Percentiles rank a stretch among this genome's conserved stretches.
phyloP scores from a whole-genome alignment of 2,329 filamentous ascomycete genomes.

The Cryphonectria carpinicola region DNA sequence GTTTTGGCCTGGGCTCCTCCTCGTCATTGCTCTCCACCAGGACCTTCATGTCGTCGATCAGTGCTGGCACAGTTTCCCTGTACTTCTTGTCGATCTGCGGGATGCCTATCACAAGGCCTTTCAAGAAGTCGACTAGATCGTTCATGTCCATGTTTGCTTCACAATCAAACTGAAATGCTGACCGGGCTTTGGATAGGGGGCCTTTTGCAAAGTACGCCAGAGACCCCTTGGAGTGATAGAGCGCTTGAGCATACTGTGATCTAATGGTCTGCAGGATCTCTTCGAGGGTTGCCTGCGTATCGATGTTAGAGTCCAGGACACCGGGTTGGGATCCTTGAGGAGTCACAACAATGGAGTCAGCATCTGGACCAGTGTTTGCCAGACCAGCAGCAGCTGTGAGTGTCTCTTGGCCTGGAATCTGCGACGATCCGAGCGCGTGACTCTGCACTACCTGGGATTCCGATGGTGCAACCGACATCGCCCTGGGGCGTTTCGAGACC shows the following conservation, averaged over 20 bases:
- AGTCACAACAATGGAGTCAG: not conserved
- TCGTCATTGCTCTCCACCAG: conserved; percentile 60
- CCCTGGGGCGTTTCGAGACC: conserved; percentile 56
- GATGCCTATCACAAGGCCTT: conserved; percentile 67
- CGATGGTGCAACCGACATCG: conserved; percentile 47
- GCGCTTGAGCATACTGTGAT: conserved; percentile 60
- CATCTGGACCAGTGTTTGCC: not conserved
- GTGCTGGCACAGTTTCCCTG: conserved; percentile 67
- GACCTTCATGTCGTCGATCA: conserved; percentile 62
- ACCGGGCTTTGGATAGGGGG: conserved; percentile 74
- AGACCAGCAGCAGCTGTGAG: not conserved
- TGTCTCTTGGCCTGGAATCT: conserved; percentile 10
- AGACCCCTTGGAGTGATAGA: conserved; percentile 72
- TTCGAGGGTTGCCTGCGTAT: conserved; percentile 48
- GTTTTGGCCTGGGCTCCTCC: conserved; percentile 46
- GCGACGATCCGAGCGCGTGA: conserved; percentile 12
- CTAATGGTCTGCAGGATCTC: conserved; percentile 63
- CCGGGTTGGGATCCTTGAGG: conserved; percentile 14
- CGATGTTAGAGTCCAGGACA: conserved; percentile 31
- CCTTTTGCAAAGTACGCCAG: conserved; percentile 85
- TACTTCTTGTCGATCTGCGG: conserved; percentile 79
- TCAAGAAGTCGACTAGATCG: conserved; percentile 71
- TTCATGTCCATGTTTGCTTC: conserved; percentile 63
- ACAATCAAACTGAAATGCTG: conserved; percentile 67
- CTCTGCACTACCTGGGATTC: conserved; percentile 33